Conservation (phyloP, 768 basidiomycete genomes). For the Phaeolepiota aurea region DNA sequence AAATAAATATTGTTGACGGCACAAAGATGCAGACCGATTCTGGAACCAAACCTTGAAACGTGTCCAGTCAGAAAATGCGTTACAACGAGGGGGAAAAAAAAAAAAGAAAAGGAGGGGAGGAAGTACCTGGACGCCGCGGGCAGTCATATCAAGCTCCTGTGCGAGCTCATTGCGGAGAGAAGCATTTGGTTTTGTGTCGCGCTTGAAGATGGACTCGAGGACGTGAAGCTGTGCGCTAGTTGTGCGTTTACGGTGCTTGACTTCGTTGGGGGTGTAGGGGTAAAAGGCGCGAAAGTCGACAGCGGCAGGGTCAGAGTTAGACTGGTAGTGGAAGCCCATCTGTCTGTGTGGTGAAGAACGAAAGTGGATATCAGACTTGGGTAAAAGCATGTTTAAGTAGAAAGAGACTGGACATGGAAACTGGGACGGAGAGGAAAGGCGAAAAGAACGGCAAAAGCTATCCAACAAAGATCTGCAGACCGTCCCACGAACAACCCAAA, state of each 20-base stretch:
- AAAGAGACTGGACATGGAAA: constrained; percentile 1
- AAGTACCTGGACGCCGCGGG: constrained; percentile 89
- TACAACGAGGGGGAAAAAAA: constrained; percentile 4
- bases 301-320: constrained; percentile 52
- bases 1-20: constrained; percentile 6
- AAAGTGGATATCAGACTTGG: constrained; percentile 3
- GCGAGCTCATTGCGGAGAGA: constrained; percentile 73
- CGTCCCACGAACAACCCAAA: not conserved
- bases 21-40: constrained; percentile 48
- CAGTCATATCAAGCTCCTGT: constrained; percentile 81
- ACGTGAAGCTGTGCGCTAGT: constrained; percentile 82
- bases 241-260: constrained; percentile 91
- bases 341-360: constrained; percentile 13
- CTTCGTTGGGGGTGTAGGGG: constrained; percentile 85
- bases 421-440: not conserved
- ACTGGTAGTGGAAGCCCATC: constrained; percentile 28
- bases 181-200: constrained; percentile 89
- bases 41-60: constrained; percentile 78
- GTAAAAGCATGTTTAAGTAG: constrained; percentile 3
- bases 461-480: not conserved
- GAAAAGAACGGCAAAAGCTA: constrained; percentile 2
- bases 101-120: constrained; percentile 2
- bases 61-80: constrained; percentile 7
- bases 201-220: constrained; percentile 79
- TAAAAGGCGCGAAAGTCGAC: constrained; percentile 82